Conservation (phyloP, 2,329 filamentous ascomycete genomes). For the Penicillium sp. region DNA sequence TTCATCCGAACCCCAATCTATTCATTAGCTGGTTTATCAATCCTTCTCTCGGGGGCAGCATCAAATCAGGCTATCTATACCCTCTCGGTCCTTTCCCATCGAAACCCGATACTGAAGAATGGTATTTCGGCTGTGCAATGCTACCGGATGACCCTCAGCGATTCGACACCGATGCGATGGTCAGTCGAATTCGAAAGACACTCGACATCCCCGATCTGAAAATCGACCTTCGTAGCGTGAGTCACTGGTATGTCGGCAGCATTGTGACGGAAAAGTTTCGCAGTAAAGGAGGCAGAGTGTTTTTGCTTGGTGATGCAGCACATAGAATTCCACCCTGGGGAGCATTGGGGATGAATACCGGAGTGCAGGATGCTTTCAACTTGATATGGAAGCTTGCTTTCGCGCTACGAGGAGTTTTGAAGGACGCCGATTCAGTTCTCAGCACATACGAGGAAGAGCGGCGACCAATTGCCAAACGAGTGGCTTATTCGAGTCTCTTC, state of each 20-base stretch:
- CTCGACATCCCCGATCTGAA: conserved; percentile 35
- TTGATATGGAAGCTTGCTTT: conserved; percentile 44
- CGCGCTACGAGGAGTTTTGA: conserved; percentile 24
- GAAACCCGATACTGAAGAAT: conserved; percentile 34
- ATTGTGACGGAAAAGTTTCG: conserved; percentile 33
- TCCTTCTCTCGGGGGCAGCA: conserved; percentile 38
- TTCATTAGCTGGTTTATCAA: conserved; percentile 44
- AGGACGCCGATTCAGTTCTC: conserved; percentile 23
- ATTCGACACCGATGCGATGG: conserved; percentile 28
- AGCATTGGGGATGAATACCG: conserved; percentile 43
- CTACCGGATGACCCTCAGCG: conserved; percentile 26
- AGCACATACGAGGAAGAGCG: conserved; percentile 40
- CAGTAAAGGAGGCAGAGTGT: conserved; percentile 28
- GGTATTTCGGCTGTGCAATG: conserved; percentile 36
- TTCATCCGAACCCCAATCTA: conserved; percentile 33
- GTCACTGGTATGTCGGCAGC: conserved; percentile 38
- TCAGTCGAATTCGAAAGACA: conserved; percentile 29
- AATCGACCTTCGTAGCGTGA: conserved; percentile 35
- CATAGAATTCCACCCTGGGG: conserved; percentile 43
- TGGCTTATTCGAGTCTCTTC: conserved; percentile 30
- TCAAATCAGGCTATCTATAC: conserved; percentile 39
- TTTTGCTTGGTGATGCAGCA: conserved; percentile 44
- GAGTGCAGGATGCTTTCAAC: conserved; percentile 44
- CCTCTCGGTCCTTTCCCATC: conserved; percentile 39
- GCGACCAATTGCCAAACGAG: conserved; percentile 37